These are phyloP conservation scores for Fusarium gaditjirri DNA, from an alignment of 2,329 filamentous ascomycete genomes.

Conservation along the genomic window DNA sequence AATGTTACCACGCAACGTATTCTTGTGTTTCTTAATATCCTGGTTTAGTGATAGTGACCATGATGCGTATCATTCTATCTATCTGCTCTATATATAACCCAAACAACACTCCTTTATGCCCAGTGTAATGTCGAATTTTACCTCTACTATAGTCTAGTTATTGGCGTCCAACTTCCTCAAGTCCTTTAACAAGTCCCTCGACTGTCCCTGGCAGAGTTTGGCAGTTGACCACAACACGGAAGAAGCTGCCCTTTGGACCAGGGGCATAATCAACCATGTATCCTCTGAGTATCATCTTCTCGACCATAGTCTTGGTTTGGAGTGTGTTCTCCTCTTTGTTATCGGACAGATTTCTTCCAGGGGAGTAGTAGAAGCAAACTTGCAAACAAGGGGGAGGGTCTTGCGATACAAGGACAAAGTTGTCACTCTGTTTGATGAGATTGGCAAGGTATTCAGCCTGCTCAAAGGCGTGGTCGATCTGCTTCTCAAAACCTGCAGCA, in stretches of 20 bases:
- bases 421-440: slow-evolving; percentile 62
- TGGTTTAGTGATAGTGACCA: background rate
- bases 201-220: slow-evolving; percentile 64
- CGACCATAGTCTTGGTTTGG: slow-evolving; percentile 61
- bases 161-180: slow-evolving; percentile 59
- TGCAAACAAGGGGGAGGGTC: slow-evolving; percentile 89
- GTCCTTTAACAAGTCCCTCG: slow-evolving; percentile 63
- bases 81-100: background rate
- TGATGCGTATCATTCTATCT: background rate
- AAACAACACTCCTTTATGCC: background rate
- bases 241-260: slow-evolving; percentile 64
- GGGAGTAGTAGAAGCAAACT: slow-evolving; percentile 91
- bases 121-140: background rate
- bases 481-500: slow-evolving; percentile 73
- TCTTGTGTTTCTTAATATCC: background rate
- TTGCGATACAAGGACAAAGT: slow-evolving; percentile 78
- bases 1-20: background rate
- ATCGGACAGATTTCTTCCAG: slow-evolving; percentile 58
- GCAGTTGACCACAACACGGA: slow-evolving; percentile 69
- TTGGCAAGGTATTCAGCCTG: slow-evolving; percentile 75
- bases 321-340: slow-evolving; percentile 59
- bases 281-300: slow-evolving; percentile 59
- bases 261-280: slow-evolving; percentile 73
- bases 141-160: background rate
- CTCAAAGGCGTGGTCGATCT: slow-evolving; percentile 78